Percentiles rank a stretch among this genome's conserved stretches.
Evolutionary conservation across 108 stramenopile genomes (phyloP).

Genomic region (Cyclotella baltica): DNA sequence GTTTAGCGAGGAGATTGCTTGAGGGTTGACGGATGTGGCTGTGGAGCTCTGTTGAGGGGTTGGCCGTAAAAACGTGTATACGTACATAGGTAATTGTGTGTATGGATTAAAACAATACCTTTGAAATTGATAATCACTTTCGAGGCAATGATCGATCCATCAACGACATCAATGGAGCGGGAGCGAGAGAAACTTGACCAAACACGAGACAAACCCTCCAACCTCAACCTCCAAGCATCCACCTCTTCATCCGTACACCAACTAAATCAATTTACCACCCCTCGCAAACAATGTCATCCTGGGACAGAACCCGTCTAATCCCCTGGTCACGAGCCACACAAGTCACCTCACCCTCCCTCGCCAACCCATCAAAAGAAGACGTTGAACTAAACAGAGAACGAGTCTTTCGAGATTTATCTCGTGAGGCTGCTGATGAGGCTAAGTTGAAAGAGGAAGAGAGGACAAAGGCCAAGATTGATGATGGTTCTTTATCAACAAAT

Average conservation of each 20-base stretch:
- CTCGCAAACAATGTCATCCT: slow-evolving; percentile 72
- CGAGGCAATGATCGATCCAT: no score
- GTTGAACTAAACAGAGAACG: slow-evolving; percentile 65
- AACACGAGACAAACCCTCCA: background rate
- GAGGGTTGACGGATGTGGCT: background rate
- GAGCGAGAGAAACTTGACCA: no score
- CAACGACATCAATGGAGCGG: no score
- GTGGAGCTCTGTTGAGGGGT: no score
- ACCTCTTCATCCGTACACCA: background rate
- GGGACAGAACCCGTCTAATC: slow-evolving; percentile 82
- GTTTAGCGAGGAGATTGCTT: no score
- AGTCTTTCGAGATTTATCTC: slow-evolving; percentile 67
- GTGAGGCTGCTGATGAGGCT: slow-evolving; percentile 68
- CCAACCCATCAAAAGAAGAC: slow-evolving; percentile 54
- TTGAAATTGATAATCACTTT: no score
- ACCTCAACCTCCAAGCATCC: background rate
- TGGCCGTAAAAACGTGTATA: no score
- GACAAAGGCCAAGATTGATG: background rate
- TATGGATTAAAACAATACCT: no score
- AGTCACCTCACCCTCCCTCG: slow-evolving; percentile 35
- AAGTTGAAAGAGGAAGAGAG: slow-evolving; percentile 14
- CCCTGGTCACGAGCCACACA: slow-evolving; percentile 73
- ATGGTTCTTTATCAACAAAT: background rate
- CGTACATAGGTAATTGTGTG: no score
- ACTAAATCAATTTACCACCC: background rate